Percentiles rank a stretch among this genome's conserved stretches.
Evolutionary conservation across 2,329 filamentous ascomycete species (phyloP).

Genomic region (Ceratocystis ficicola): DNA sequence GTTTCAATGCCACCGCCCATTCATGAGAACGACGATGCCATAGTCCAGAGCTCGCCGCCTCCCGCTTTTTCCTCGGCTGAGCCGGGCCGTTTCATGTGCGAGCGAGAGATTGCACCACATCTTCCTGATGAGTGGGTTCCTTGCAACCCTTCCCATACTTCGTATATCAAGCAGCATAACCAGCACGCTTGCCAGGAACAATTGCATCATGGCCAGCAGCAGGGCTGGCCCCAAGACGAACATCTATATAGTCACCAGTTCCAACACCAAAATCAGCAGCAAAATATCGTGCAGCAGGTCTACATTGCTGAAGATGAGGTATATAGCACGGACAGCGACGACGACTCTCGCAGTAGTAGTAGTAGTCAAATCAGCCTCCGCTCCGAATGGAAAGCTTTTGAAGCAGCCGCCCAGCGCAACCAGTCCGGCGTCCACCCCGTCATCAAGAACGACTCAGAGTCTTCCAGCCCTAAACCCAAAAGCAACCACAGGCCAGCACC

Average conservation of each 20-base stretch:
- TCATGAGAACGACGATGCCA: neutral
- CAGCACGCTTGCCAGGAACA: neutral
- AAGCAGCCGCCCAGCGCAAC: slow-evolving; percentile 10
- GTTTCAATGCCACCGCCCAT: slow-evolving; percentile 1
- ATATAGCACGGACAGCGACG: slow-evolving; percentile 14
- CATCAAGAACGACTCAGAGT: neutral
- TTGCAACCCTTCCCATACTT: neutral
- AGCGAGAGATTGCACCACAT: neutral
- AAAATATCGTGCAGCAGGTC: slow-evolving; percentile 1
- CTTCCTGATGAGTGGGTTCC: neutral
- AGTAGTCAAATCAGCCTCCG: slow-evolving; percentile 12
- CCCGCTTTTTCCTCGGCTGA: neutral
- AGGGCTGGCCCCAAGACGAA: neutral
- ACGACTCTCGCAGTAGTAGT: neutral
- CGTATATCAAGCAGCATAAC: neutral
- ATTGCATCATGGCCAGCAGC: neutral
- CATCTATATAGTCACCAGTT: neutral
- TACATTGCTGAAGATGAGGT: slow-evolving; percentile 16
- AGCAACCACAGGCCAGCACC: neutral
- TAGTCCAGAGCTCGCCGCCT: neutral
- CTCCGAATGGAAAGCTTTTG: slow-evolving; percentile 16
- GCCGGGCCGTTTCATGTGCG: neutral
- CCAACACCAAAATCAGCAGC: slow-evolving; percentile 1
- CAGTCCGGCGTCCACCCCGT: slow-evolving; percentile 11
- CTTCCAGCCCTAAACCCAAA: neutral